Conservation (phyloP, 768 basidiomycete species). For the Pleurotus salmoneostramineus region DNA sequence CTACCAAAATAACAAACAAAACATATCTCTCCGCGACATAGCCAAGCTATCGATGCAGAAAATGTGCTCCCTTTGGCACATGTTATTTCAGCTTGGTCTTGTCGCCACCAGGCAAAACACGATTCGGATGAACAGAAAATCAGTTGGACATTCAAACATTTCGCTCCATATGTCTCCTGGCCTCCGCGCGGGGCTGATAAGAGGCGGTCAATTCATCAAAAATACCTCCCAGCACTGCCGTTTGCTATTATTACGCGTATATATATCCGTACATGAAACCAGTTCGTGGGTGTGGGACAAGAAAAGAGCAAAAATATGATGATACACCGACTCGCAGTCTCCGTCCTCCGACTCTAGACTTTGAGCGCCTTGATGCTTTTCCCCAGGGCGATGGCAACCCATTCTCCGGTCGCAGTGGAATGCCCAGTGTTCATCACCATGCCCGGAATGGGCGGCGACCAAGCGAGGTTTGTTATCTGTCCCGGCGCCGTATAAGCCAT, state of each 20-base stretch:
- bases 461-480: slow-evolving; percentile 82
- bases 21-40: background rate
- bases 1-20: too few relatives aligned
- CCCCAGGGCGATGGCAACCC: slow-evolving; percentile 82
- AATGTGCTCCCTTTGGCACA: background rate
- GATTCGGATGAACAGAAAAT: background rate
- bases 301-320: too few relatives aligned
- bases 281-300: too few relatives aligned
- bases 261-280: too few relatives aligned
- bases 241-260: too few relatives aligned
- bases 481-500: slow-evolving; percentile 79
- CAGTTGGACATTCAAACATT: background rate
- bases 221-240: background rate
- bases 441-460: slow-evolving; percentile 83
- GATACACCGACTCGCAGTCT: background rate
- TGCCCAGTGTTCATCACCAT: slow-evolving; percentile 74
- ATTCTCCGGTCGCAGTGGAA: slow-evolving; percentile 75
- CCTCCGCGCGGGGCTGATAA: background rate
- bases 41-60: background rate
- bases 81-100: slow-evolving; percentile 2
- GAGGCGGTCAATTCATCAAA: background rate
- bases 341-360: slow-evolving; percentile 41
- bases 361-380: slow-evolving; percentile 80
- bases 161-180: background rate
- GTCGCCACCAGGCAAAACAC: slow-evolving; percentile 7